Base-by-base conservation (phyloP, 2,329 filamentous ascomycete genomes). In the Periconia sp. region DNA sequence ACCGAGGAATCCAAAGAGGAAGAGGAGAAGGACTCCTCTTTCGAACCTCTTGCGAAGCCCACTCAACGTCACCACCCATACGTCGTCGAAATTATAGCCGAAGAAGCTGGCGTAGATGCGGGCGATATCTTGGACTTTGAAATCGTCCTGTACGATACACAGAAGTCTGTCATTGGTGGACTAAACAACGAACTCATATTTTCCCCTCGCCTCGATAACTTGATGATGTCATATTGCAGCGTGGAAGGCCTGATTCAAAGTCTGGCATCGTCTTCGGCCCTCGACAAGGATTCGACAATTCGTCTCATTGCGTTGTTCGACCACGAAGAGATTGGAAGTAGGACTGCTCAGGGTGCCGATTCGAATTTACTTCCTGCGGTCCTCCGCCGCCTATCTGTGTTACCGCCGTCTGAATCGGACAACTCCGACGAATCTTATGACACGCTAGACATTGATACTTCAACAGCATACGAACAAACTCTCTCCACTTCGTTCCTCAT, bases 281-380 rank as follows among this genome's bases (percentile, higher is more conserved):
- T 97, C 27, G 85, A 91, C 42, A 76, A 88, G 19, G 93, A 97
- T 68, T 79, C 84, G 3, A 88, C 85, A 17, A 97, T 97, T 68
- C 91, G 94, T 44, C 81, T 99, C n/a, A 88, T 95, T 62, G 89
- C 92, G 35, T 90, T 93, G 75, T 99, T 99, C 74, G 94, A 99
- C 72, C 92, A 99, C 77, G 94, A 99, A 76, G 94, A 99, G 73
- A 94, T 99, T 68, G 94, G 94, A 50, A 96, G 91, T 57, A 87
- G 85, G 53, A 96, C 92, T 2, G 92, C 93, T 6, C 94, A 99
- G 69, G 94, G 94, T 57, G 94, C 94, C 17, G 87, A 95, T 76
- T 96, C 91, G 5, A 96, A 96, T 76, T 82, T 96, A 53, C 83
- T 99, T 17, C 93, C 94, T 1, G 85, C 91, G 20, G 87, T 97